These are phyloP conservation scores for Hapsidospora chrysogenum DNA, from an alignment of 495 filamentous ascomycete species.

Conservation along the genomic window DNA sequence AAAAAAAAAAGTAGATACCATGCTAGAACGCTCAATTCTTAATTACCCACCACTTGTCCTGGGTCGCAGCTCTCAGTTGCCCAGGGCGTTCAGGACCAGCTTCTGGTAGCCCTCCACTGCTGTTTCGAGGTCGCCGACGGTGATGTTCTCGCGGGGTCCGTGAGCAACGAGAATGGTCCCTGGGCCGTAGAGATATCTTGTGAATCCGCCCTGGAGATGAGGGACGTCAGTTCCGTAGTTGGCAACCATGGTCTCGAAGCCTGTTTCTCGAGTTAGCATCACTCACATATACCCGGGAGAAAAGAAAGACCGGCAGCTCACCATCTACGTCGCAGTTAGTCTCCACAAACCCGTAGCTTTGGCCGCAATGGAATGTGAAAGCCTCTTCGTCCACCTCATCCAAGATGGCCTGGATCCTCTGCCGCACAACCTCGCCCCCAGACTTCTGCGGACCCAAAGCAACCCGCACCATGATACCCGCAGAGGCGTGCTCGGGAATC, in stretches of 20 bases:
- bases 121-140: constrained; percentile 44
- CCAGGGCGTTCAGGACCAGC: constrained; percentile 45
- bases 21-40: too few species aligned
- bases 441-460: constrained; percentile 49
- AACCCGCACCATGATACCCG: constrained; percentile 51
- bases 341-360: constrained; percentile 57
- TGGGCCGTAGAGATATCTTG: constrained; percentile 76
- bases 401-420: constrained; percentile 42
- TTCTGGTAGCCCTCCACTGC: constrained; percentile 58
- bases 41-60: too few species aligned
- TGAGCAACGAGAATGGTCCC: constrained; percentile 84
- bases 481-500: constrained; percentile 55
- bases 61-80: too few species aligned
- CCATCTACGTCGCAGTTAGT: constrained; percentile 66
- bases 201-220: constrained; percentile 52
- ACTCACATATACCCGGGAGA: too few species aligned
- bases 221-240: constrained; percentile 93
- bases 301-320: too few species aligned
- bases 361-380: constrained; percentile 40
- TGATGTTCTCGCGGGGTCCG: constrained; percentile 66
- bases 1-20: background rate
- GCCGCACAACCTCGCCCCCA: constrained; percentile 31
- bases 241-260: constrained; percentile 62
- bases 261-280: constrained; percentile 11
- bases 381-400: constrained; percentile 33